These are phyloP conservation scores for Lolium rigidum DNA, from an alignment of 176 grass and related monocot genomes.

Conservation along the genomic window DNA sequence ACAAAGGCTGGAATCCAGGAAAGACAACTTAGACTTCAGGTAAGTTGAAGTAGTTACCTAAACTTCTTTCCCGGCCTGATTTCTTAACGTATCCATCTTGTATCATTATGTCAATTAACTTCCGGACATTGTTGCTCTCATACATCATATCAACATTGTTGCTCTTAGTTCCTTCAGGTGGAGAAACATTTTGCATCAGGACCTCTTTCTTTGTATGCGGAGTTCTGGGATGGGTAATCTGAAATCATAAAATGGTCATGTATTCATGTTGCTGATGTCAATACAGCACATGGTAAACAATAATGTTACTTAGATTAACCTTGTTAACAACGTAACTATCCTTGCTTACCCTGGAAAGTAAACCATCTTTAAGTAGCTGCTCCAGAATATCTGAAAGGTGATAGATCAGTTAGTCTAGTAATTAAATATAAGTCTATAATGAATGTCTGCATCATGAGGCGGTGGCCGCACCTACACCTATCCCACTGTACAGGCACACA, in stretches of 20 bases:
- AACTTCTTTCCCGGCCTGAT: slow-evolving; percentile 70
- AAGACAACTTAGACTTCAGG: background rate
- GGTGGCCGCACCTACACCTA: slow-evolving; percentile 41
- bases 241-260: background rate
- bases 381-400: slow-evolving; percentile 79
- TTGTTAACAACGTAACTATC: slow-evolving; percentile 82
- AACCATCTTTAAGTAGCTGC: slow-evolving; percentile 76
- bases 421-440: slow-evolving; percentile 13
- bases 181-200: slow-evolving; percentile 53
- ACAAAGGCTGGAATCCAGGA: slow-evolving; percentile 21
- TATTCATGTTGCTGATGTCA: slow-evolving; percentile 19
- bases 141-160: slow-evolving; percentile 67
- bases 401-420: slow-evolving; percentile 32
- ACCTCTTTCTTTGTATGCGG: slow-evolving; percentile 63
- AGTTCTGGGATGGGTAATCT: slow-evolving; percentile 45
- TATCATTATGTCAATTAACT: slow-evolving; percentile 94
- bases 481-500: slow-evolving; percentile 26
- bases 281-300: slow-evolving; percentile 20
- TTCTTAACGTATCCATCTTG: slow-evolving; percentile 91
- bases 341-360: slow-evolving; percentile 71
- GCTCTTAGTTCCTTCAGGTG: slow-evolving; percentile 51
- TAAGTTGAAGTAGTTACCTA: slow-evolving; percentile 65
- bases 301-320: slow-evolving; percentile 48
- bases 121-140: slow-evolving; percentile 63
- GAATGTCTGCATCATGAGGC: slow-evolving; percentile 47